phyloP scores from a whole-genome alignment of 139 green algal species.

The Asterochloris erici region DNA sequence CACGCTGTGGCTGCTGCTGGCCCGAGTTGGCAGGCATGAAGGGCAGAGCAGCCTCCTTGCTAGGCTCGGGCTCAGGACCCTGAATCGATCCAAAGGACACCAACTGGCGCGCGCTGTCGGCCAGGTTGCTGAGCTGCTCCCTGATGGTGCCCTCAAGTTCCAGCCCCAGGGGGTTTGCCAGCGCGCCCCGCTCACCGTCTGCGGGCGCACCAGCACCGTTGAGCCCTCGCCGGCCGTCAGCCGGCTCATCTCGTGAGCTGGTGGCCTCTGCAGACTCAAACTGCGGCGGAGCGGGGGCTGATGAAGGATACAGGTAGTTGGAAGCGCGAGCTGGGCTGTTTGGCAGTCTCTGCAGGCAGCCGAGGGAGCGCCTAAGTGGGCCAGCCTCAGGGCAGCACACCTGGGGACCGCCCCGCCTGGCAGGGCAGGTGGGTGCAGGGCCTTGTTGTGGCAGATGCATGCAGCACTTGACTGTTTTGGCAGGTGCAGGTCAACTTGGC shows the following conservation, averaged over 20 bases:
- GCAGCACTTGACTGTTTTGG: too few relatives aligned
- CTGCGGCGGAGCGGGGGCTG: neutral
- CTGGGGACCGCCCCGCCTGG: too few relatives aligned
- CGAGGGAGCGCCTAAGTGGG: too few relatives aligned
- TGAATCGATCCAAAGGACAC: constrained; percentile 1
- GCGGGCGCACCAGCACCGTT: too few relatives aligned
- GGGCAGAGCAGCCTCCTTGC: neutral
- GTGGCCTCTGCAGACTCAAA: neutral
- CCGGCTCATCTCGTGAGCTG: neutral
- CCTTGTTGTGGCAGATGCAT: too few relatives aligned
- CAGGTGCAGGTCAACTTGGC: too few relatives aligned
- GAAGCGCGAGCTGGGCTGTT: constrained; percentile 6
- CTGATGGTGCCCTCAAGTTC: constrained; percentile 2
- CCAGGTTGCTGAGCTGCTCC: constrained; percentile 12
- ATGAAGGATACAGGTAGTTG: neutral
- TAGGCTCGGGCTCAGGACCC: neutral
- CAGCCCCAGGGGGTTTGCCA: too few relatives aligned
- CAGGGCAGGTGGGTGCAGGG: too few relatives aligned
- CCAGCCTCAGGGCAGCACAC: too few relatives aligned
- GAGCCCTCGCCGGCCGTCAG: neutral
- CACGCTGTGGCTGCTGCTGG: neutral
- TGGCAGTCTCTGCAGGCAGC: too few relatives aligned
- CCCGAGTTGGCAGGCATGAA: neutral
- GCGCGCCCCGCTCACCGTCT: too few relatives aligned
- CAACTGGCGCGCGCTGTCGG: constrained; percentile 6